Percentiles rank a stretch among this genome's conserved stretches.
Evolutionary conservation across 441 rosid species (phyloP).

Genomic region (Populus hybrid): DNA sequence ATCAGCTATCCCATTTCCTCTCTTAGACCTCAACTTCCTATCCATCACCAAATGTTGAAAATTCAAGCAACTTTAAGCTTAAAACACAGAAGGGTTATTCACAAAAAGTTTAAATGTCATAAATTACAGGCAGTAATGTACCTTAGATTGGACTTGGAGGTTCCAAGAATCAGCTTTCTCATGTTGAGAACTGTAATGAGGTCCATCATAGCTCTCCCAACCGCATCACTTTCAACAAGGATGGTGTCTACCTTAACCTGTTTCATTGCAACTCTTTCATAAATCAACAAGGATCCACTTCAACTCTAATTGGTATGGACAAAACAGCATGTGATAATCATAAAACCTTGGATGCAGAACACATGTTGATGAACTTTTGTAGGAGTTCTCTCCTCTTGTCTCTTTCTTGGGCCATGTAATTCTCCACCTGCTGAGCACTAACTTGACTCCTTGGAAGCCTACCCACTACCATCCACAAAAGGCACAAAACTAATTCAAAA

Average conservation of each 20-base stretch:
- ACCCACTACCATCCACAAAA: slow-evolving; percentile 51
- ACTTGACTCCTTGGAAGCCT: slow-evolving; percentile 57
- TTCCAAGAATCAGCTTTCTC: slow-evolving; percentile 74
- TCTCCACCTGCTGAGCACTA: slow-evolving; percentile 55
- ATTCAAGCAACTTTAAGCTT: background rate
- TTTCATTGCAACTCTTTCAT: background rate
- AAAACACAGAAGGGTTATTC: background rate
- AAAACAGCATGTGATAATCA: background rate
- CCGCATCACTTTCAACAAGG: slow-evolving; percentile 69
- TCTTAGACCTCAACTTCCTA: slow-evolving; percentile 48
- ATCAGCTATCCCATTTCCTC: slow-evolving; percentile 54
- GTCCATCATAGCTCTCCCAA: slow-evolving; percentile 59
- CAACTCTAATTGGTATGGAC: background rate
- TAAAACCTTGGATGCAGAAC: slow-evolving; percentile 53
- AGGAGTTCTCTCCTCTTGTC: slow-evolving; percentile 55
- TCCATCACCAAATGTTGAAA: background rate
- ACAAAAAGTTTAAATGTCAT: background rate
- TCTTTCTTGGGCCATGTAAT: slow-evolving; percentile 59
- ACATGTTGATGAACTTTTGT: slow-evolving; percentile 47
- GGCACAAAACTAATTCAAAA: background rate
- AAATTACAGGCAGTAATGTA: slow-evolving; percentile 11
- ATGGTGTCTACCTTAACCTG: slow-evolving; percentile 74
- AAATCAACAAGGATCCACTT: background rate
- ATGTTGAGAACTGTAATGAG: slow-evolving; percentile 69
- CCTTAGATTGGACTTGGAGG: slow-evolving; percentile 58